Percentiles rank a stretch among this genome's conserved stretches.
phyloP scores from a whole-genome alignment of 225 moss, liverwort and hornwort genomes.

The Pseudoscleropodium purum region DNA sequence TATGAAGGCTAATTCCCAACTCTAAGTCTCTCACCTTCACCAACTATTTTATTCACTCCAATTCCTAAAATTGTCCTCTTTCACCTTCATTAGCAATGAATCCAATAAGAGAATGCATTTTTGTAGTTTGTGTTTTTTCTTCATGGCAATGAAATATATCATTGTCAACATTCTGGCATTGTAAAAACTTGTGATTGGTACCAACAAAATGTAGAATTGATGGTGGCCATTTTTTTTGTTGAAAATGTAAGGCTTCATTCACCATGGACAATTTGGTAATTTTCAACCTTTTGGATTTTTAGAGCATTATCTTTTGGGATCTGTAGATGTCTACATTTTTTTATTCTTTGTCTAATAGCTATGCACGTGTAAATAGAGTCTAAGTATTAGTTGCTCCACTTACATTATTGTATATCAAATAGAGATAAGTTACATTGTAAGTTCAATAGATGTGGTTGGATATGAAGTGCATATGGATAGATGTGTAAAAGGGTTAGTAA shows the following conservation, averaged over 20 bases:
- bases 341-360: background rate
- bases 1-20: too few species aligned
- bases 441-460: background rate
- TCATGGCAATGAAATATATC: background rate
- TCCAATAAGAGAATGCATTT: fast-evolving
- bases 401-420: background rate
- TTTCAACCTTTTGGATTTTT: fast-evolving
- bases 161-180: background rate
- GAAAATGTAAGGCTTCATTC: too few species aligned
- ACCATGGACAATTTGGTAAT: background rate
- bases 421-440: background rate
- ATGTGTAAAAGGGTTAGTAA: too few species aligned
- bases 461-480: background rate
- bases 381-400: background rate
- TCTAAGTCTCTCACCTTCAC: background rate
- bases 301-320: background rate
- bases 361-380: background rate
- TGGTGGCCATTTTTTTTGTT: background rate
- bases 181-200: background rate
- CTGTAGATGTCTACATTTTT: background rate
- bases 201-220: background rate
- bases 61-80: background rate
- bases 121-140: background rate
- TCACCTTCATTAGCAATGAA: background rate
- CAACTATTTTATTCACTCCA: background rate